These are phyloP conservation scores for Annulohypoxylon moriforme DNA, from an alignment of 495 filamentous ascomycete genomes.

Conservation along the genomic window DNA sequence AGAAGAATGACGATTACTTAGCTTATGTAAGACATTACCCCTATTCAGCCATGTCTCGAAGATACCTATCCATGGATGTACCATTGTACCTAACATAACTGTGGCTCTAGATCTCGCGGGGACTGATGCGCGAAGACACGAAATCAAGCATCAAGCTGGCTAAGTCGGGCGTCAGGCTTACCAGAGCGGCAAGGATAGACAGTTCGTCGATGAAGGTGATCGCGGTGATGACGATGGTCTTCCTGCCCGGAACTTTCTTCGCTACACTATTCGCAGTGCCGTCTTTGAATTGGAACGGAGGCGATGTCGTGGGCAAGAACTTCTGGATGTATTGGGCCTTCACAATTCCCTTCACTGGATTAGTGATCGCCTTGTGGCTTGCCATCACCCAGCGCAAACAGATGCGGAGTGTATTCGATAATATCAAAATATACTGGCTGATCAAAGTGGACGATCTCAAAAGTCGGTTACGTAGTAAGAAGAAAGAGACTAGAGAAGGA, in stretches of 20 bases:
- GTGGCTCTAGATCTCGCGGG: slow-evolving; percentile 1
- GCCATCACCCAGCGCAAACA: slow-evolving; percentile 22
- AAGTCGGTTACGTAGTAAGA: background rate
- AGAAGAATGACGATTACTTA: slow-evolving; percentile 7
- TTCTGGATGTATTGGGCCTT: slow-evolving; percentile 54
- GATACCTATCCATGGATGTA: too few relatives aligned
- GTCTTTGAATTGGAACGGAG: slow-evolving; percentile 43
- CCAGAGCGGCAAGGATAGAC: slow-evolving; percentile 56
- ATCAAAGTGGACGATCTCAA: background rate
- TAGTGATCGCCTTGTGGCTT: slow-evolving; percentile 38
- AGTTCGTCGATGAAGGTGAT: slow-evolving; percentile 65
- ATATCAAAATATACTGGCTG: background rate
- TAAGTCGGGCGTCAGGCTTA: slow-evolving; percentile 44
- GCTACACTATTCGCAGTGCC: slow-evolving; percentile 50
- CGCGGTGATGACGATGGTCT: slow-evolving; percentile 65
- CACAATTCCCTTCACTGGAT: slow-evolving; percentile 37
- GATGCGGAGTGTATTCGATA: slow-evolving; percentile 3
- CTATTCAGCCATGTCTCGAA: background rate
- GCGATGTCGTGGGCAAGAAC: slow-evolving; percentile 33
- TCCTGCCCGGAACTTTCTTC: slow-evolving; percentile 64
- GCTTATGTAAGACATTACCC: slow-evolving; percentile 1
- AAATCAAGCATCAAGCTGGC: background rate
- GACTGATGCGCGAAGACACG: slow-evolving; percentile 14
- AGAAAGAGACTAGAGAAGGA: background rate
- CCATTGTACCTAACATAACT: background rate